Conservation (phyloP, 2,329 filamentous ascomycete species). For the Calonectria hongkongensis region DNA sequence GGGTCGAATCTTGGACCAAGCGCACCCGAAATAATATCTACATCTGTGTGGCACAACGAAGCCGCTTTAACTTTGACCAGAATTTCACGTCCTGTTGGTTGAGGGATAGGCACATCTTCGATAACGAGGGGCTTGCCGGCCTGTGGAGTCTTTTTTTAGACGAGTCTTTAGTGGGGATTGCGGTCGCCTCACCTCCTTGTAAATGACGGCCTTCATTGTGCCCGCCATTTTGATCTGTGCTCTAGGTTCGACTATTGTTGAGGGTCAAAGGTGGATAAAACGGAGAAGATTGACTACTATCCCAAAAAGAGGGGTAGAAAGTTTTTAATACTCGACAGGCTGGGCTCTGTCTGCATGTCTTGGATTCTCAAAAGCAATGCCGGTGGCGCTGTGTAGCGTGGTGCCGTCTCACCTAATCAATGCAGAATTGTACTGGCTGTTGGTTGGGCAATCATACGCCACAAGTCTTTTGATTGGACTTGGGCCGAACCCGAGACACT, state of each 20-base stretch:
- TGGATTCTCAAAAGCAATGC: conserved; percentile 5
- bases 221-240: conserved; percentile 10
- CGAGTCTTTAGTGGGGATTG: neutral
- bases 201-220: conserved; percentile 13
- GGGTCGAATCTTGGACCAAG: conserved; percentile 11
- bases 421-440: neutral
- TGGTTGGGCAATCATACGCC: neutral
- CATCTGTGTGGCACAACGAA: conserved; percentile 1
- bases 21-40: conserved; percentile 5
- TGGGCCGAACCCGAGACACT: neutral
- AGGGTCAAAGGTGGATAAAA: neutral
- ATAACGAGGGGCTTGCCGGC: conserved; percentile 6
- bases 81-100: conserved; percentile 11
- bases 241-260: neutral
- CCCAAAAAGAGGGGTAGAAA: conserved; percentile 19
- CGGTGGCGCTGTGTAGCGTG: neutral
- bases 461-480: neutral
- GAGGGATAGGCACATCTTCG: conserved; percentile 10
- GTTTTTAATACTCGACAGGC: conserved; percentile 4
- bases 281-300: neutral
- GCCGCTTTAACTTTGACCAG: conserved; percentile 8
- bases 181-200: conserved; percentile 7
- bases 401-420: neutral
- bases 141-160: neutral
- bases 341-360: neutral